A percentile compares a stretch with the other conserved stretches of the same genome.
These are phyloP conservation scores for Opeltia flavorubescens DNA, from an alignment of 495 filamentous ascomycete species.

Conservation along the genomic window DNA sequence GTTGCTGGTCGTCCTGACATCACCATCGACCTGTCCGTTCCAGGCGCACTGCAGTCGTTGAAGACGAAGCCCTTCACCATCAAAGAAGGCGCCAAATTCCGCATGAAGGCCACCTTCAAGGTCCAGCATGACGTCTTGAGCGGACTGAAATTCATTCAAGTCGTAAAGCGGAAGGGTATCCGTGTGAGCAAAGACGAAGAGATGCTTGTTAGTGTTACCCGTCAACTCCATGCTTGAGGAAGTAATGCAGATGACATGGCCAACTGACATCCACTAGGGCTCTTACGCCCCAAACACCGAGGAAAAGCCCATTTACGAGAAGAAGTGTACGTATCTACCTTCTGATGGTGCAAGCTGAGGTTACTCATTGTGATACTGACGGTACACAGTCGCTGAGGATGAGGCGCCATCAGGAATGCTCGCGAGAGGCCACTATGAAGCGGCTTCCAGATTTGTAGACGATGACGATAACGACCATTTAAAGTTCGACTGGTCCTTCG, in stretches of 20 bases:
- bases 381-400: constrained; percentile 58
- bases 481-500: constrained; percentile 83
- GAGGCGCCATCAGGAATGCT: constrained; percentile 85
- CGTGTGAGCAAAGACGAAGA: constrained; percentile 79
- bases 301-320: constrained; percentile 68
- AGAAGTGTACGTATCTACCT: constrained; percentile 57
- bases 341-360: neutral
- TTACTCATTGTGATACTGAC: constrained; percentile 4
- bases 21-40: constrained; percentile 59
- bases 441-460: constrained; percentile 74
- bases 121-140: constrained; percentile 92
- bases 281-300: constrained; percentile 83
- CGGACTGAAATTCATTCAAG: constrained; percentile 88
- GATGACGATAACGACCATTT: constrained; percentile 81
- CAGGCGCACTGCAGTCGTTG: constrained; percentile 50
- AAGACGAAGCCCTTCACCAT: constrained; percentile 88
- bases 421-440: constrained; percentile 73
- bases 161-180: constrained; percentile 76
- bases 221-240: neutral
- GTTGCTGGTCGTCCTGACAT: constrained; percentile 67
- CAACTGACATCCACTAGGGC: constrained; percentile 33
- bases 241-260: neutral
- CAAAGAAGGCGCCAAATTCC: constrained; percentile 86
- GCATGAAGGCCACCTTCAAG: constrained; percentile 83
- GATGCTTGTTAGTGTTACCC: constrained; percentile 67